Base-by-base conservation (phyloP, 139 green algal species). In the Astrephomene gubernaculifera region DNA sequence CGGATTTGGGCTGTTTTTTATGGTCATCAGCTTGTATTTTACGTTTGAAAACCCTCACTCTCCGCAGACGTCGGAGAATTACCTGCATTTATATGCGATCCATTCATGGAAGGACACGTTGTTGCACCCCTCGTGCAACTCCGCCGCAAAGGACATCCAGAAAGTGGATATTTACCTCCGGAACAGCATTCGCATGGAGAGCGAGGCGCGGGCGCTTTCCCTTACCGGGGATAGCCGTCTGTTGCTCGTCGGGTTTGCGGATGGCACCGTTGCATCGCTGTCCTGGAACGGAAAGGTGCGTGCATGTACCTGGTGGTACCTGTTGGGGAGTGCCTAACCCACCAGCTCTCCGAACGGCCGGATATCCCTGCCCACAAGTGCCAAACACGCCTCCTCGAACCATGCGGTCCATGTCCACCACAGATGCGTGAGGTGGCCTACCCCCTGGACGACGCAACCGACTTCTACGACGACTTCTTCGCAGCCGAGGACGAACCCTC, bases 241-340 rank as follows among this genome's bases (percentile, higher is more conserved):
- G 17, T 24, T 97, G 43, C 78, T 96, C 53, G 78, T 96, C 0
- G 91, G 83, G 1, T 90, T 94, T 36, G 79, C 81, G 4, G 93
- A 96, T 52, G 94, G 93, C 29, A 87, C 85, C 41, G 80, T 93
- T 73, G 91, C 89, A 36, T 85, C 91, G 22, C 90, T 90, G 53
- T 92, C 87, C 6, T 97, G 94, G 94, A 72, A 86, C 12, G 92
- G 90, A 63, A 92, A 96, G 90, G 94, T 96, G 64, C 24, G 69
- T 29, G 22, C 14, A n/a, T n/a, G n/a, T n/a, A n/a, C n/a, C n/a
- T n/a, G n/a, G n/a, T n/a, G n/a, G n/a, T n/a, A n/a, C n/a, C n/a
- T n/a, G n/a, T n/a, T n/a, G n/a, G n/a, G n/a, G n/a, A n/a, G n/a
- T n/a, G n/a, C n/a, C n/a, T n/a, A n/a, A n/a, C n/a, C n/a, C n/a